Percentiles rank a stretch among this genome's conserved stretches.
phyloP scores from a whole-genome alignment of 1,284 basidiomycete species.

The Stygiomarasmius scandens region DNA sequence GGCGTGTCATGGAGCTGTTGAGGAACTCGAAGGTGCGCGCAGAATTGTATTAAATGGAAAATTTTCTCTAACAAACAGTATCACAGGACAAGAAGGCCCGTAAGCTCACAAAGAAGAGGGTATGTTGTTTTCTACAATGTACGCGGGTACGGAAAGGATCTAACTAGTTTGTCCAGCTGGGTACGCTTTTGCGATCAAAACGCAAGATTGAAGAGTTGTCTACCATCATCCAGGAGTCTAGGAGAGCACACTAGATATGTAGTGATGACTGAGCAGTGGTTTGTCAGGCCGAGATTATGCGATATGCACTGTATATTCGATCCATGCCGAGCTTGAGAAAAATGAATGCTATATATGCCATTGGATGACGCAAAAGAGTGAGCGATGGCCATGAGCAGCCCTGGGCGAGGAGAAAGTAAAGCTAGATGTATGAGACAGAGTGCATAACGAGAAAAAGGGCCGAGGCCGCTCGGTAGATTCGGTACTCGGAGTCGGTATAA shows the following conservation, averaged over 20 bases:
- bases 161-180: constrained; percentile 61
- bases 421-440: no score
- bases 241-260: constrained; percentile 65
- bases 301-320: not conserved
- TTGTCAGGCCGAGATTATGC: not conserved
- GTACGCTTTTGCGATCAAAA: constrained; percentile 94
- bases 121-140: constrained; percentile 44
- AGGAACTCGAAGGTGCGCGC: constrained; percentile 93
- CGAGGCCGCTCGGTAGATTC: no score
- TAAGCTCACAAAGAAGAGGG: constrained; percentile 98
- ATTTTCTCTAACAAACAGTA: not conserved
- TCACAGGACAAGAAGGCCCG: constrained; percentile 94
- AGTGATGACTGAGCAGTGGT: not conserved
- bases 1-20: constrained; percentile 97
- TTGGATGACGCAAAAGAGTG: no score
- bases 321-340: not conserved
- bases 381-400: no score
- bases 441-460: no score
- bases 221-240: constrained; percentile 89
- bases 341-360: not conserved
- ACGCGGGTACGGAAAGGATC: constrained; percentile 7
- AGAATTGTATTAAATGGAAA: not conserved
- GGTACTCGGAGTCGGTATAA: no score
- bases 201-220: constrained; percentile 96
- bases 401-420: no score